Base-by-base conservation (phyloP, 768 basidiomycete genomes). In the Gloeophyllum trabeum region DNA sequence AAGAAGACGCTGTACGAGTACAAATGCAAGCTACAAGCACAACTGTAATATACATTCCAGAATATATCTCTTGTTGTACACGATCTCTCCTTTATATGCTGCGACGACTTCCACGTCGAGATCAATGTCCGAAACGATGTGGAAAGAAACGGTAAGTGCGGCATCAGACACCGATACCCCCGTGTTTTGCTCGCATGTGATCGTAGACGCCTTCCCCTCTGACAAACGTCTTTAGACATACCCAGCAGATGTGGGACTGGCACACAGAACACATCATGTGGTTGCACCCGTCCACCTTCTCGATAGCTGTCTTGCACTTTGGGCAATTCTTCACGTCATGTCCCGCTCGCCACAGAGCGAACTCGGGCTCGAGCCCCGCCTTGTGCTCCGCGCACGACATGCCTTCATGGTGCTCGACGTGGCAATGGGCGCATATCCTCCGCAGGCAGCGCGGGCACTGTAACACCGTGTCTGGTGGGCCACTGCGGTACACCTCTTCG, bases 241-340 rank as follows among this genome's bases (percentile, higher is more conserved):
- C 75, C 87, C 86, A 89, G 45, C 86, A 90, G 1, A 79, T 79
- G 54, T 90, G 86, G 0, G 81, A 77, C 49, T 74, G 70, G 55
- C 86, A 90, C 24, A 70, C 68, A 0, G 66, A 66, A 57, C 86
- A 90, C n/a, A 73, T 78, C 69, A 90, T 76, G 56, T 90, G 86
- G 60, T 90, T 82, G 58, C 86, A 90, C 0, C 86, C 86, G 47
- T 76, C 80, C 22, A 61, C 63, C 30, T 79, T 75, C 58, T 89
- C 82, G 48, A 90, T 87, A 4, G 71, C 66, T 5, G 71, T 69
- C 42, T 71, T 71, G 62, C 86, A 90, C 0, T 70, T 70, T 2
- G 86, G 86, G 55, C 86, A 90, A 24, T 67, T 62, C 63, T 87
- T 83, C 42, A 86, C 81, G 48, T 79, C 75, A 48, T 82, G 71